Evolutionary conservation across 352 stramenopile species (phyloP).

Genomic region (Pythium grandisporangium): DNA sequence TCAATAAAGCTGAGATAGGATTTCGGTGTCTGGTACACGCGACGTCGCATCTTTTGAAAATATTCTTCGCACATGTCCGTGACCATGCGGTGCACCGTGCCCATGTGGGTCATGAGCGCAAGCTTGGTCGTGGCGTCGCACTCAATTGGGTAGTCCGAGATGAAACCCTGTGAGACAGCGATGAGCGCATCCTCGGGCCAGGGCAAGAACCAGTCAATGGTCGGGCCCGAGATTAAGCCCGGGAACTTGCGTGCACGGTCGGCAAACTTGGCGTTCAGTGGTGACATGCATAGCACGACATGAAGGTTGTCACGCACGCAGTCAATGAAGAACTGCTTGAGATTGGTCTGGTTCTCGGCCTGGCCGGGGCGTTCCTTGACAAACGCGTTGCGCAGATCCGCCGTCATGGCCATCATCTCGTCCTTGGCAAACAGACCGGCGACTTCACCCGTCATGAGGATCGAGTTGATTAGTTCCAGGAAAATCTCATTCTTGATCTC

Average conservation of each 20-base stretch:
- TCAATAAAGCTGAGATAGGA: constrained; percentile 98
- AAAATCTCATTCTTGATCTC: constrained; percentile 99
- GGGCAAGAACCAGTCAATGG: constrained; percentile 99
- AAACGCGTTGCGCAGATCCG: constrained; percentile 93
- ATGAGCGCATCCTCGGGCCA: constrained; percentile 98
- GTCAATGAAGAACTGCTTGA: constrained; percentile 98
- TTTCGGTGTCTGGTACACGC: constrained; percentile 98
- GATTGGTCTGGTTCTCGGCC: constrained; percentile 93
- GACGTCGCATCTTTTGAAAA: constrained; percentile 95
- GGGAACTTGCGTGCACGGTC: constrained; percentile 96
- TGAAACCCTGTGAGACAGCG: constrained; percentile 94
- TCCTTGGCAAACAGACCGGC: constrained; percentile 97
- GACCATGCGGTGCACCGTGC: constrained; percentile 96
- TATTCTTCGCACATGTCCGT: constrained; percentile 98
- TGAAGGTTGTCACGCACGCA: constrained; percentile 97
- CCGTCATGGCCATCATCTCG: constrained; percentile 99
- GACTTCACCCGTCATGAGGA: constrained; percentile 98
- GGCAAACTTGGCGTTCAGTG: constrained; percentile 97
- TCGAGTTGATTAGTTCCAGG: constrained; percentile 97
- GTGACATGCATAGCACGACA: constrained; percentile 98
- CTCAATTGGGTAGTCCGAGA: constrained; percentile 95
- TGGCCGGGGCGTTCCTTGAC: constrained; percentile 91
- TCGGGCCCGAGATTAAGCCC: constrained; percentile 94
- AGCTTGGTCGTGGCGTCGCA: constrained; percentile 81
- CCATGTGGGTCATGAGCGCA: constrained; percentile 96